phyloP scores from a whole-genome alignment of 495 filamentous ascomycete genomes.

The Talaromyces thailandensis region DNA sequence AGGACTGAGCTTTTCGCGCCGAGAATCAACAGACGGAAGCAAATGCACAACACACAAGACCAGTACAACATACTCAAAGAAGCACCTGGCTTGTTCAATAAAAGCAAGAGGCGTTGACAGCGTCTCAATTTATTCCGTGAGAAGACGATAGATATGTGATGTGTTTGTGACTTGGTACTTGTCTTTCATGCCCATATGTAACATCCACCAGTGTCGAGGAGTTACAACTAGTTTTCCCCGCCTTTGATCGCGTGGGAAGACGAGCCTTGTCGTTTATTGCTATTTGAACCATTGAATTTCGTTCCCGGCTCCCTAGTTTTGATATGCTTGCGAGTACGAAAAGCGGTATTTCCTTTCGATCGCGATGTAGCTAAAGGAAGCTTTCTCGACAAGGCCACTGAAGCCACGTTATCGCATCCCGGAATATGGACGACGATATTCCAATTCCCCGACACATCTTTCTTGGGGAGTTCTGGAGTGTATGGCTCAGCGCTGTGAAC shows the following conservation, averaged over 20 bases:
- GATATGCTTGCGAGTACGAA: constrained; percentile 26
- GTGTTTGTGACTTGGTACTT: neutral
- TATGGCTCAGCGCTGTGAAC: constrained; percentile 30
- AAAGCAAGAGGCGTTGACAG: neutral
- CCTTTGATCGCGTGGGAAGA: neutral
- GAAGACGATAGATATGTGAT: neutral
- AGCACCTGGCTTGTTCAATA: neutral
- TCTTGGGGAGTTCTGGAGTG: constrained; percentile 23
- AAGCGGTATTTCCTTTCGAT: constrained; percentile 19
- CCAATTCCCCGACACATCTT: constrained; percentile 24
- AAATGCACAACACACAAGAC: neutral
- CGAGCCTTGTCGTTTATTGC: constrained; percentile 2
- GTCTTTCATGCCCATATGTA: neutral
- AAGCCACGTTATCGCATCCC: constrained; percentile 22
- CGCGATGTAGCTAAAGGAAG: constrained; percentile 14
- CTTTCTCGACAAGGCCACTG: constrained; percentile 24
- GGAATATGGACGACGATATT: constrained; percentile 27
- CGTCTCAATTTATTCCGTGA: neutral
- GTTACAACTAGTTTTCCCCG: neutral
- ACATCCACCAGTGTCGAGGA: neutral
- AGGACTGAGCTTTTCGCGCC: neutral
- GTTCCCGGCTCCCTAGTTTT: constrained; percentile 24
- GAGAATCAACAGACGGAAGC: neutral
- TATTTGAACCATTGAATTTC: constrained; percentile 5
- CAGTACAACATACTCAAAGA: neutral